Evolutionary conservation across 306 rosid genomes (phyloP).

Genomic region (Heteromeles arbutifolia): DNA sequence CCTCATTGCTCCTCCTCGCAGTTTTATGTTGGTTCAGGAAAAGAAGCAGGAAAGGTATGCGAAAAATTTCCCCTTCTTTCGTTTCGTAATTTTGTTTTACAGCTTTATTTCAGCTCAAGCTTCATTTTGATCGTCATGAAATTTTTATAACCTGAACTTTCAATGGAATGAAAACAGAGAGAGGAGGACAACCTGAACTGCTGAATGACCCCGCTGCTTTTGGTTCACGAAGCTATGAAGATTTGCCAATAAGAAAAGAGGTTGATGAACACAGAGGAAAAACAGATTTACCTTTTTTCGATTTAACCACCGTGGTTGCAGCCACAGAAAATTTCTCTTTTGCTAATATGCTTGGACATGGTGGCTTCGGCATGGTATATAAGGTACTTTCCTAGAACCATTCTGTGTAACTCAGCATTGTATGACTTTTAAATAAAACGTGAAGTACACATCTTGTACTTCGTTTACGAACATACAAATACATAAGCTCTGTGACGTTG

Average conservation of each 20-base stretch:
- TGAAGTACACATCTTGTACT: not conserved
- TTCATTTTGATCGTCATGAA: too few species aligned
- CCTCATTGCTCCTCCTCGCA: slow-evolving; percentile 1
- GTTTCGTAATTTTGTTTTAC: not conserved
- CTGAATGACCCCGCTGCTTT: not conserved
- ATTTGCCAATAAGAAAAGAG: not conserved
- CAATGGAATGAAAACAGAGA: not conserved
- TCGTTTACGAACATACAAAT: not conserved
- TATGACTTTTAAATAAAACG: not conserved
- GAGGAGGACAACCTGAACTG: not conserved
- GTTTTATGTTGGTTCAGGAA: slow-evolving; percentile 13
- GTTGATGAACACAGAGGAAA: slow-evolving; percentile 8
- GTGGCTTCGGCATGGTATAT: slow-evolving; percentile 61
- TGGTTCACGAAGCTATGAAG: slow-evolving; percentile 4
- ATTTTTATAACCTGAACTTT: not conserved
- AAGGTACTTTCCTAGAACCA: slow-evolving; percentile 27
- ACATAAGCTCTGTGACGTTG: not conserved
- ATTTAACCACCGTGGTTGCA: slow-evolving; percentile 29
- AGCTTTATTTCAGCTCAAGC: too few species aligned
- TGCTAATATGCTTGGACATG: slow-evolving; percentile 55
- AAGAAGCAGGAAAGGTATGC: slow-evolving; percentile 17
- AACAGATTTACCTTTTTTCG: slow-evolving; percentile 37
- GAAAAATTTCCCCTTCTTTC: not conserved
- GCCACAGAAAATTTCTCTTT: slow-evolving; percentile 50
- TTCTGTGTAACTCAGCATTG: too few species aligned